Conservation (phyloP, 441 rosid species). For the Eruca vesicaria region DNA sequence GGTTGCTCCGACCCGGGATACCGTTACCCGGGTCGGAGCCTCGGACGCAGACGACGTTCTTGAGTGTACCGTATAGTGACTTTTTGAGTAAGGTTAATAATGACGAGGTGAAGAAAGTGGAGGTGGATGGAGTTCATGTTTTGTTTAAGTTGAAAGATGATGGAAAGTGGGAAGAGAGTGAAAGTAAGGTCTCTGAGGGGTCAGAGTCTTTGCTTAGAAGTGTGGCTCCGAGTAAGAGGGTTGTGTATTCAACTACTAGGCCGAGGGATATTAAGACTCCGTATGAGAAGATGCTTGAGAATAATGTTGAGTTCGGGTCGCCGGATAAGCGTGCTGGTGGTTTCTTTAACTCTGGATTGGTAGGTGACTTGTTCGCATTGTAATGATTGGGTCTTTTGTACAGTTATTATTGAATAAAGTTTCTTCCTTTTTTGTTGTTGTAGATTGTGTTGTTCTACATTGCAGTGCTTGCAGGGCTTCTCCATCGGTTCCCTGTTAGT, state of each 20-base stretch:
- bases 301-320: constrained; percentile 89
- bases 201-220: constrained; percentile 64
- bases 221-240: constrained; percentile 62
- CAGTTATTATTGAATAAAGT: neutral
- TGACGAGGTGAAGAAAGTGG: constrained; percentile 81
- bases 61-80: constrained; percentile 87
- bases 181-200: constrained; percentile 52
- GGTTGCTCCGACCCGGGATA: constrained; percentile 78
- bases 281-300: constrained; percentile 92
- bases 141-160: constrained; percentile 78
- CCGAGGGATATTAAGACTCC: constrained; percentile 90
- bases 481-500: constrained; percentile 65
- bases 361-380: constrained; percentile 13
- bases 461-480: constrained; percentile 84
- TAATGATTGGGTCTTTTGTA: neutral
- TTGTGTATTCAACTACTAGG: constrained; percentile 81
- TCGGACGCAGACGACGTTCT: constrained; percentile 53
- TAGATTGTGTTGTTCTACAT: constrained; percentile 85
- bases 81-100: constrained; percentile 72
- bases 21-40: constrained; percentile 90
- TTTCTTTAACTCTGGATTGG: constrained; percentile 83
- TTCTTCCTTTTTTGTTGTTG: constrained; percentile 12
- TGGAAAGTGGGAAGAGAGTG: constrained; percentile 43
- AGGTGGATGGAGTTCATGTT: constrained; percentile 88
- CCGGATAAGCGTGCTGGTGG: constrained; percentile 93